Evolutionary conservation across 495 filamentous ascomycete genomes (phyloP).

Genomic region (Annulohypoxylon moriforme): DNA sequence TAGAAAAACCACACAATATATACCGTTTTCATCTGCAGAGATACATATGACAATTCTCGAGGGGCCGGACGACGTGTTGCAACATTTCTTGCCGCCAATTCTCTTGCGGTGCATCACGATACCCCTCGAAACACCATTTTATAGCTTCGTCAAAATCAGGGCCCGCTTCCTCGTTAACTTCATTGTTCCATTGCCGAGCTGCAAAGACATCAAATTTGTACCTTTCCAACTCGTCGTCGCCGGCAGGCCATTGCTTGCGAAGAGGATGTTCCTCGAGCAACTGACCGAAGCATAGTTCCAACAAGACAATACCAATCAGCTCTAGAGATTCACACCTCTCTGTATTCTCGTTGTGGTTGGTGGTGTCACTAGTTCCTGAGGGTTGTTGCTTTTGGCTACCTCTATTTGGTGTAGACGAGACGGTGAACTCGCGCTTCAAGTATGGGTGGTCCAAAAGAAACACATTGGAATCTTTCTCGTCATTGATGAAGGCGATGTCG

Average conservation of each 20-base stretch:
- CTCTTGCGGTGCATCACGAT: slow-evolving; percentile 1
- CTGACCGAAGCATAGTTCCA: slow-evolving; percentile 54
- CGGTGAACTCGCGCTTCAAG: neutral
- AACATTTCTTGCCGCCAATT: slow-evolving; percentile 35
- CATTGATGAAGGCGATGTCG: slow-evolving; percentile 37
- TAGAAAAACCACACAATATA: too few species aligned
- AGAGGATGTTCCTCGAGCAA: slow-evolving; percentile 38
- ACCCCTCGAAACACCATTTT: slow-evolving; percentile 50
- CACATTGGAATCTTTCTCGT: neutral
- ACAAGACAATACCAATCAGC: slow-evolving; percentile 50
- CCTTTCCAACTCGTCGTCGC: slow-evolving; percentile 16
- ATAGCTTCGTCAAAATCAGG: slow-evolving; percentile 50
- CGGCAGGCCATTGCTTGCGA: slow-evolving; percentile 30
- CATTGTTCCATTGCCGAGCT: slow-evolving; percentile 45
- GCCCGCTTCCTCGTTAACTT: slow-evolving; percentile 51
- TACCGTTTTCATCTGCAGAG: neutral
- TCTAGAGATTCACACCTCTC: slow-evolving; percentile 15
- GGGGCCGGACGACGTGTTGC: slow-evolving; percentile 20
- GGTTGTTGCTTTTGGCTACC: neutral
- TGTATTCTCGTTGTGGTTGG: neutral
- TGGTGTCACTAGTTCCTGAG: neutral
- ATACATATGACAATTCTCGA: slow-evolving; percentile 19
- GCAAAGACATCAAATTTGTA: slow-evolving; percentile 41
- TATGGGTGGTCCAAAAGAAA: slow-evolving; percentile 6
- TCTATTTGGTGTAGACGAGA: neutral